Base-by-base conservation (phyloP, 352 stramenopile species). In the Phytophthora pinifolia region DNA sequence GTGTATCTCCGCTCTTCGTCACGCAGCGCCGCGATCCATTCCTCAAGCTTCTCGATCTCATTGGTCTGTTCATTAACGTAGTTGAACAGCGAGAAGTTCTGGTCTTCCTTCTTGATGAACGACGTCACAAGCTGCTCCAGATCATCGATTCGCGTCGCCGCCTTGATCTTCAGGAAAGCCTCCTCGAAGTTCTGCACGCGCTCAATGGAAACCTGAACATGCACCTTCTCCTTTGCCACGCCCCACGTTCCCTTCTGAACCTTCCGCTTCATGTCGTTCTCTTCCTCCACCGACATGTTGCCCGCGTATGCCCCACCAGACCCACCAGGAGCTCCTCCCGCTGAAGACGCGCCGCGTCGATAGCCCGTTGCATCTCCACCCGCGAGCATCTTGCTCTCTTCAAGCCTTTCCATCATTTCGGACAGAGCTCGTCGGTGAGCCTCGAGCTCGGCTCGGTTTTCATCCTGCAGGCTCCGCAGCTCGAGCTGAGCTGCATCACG, bases 61-160 rank as follows among this genome's bases (percentile, higher is more conserved):
- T 94, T 97, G 44, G 76, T 92, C 70, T 98, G 91, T 55, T 98
- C 89, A 60, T 97, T 98, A 15, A 97, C 82, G 53, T 98, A 97
- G 67, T 96, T 97, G 63, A 98, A 98, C 6, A 98, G 60, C 30
- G 86, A 97, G 61, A 98, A 98, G 71, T 98, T 99, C 46, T 98
- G 86, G 49, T 98, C 94, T 77, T 99, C 96, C 30, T 97, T 98
- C 67, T 97, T 88, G 58, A 98, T 96, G 59, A 98, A 98, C 30
- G 87, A 89, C 17, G 72, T 76, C 25, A 98, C 91, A 14, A 98
- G 76, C 49, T 97, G 76, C 57, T 98, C 88, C 7, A 98, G 73
- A 61, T 98, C 92, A 32, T 85, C 73, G 49, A 98, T 98, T 53
- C 91, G 82, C 12, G 92, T 98, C 13, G 92, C 89, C 0, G 76